phyloP scores from a whole-genome alignment of 768 basidiomycete genomes.

The Rhizopogon roseolus region DNA sequence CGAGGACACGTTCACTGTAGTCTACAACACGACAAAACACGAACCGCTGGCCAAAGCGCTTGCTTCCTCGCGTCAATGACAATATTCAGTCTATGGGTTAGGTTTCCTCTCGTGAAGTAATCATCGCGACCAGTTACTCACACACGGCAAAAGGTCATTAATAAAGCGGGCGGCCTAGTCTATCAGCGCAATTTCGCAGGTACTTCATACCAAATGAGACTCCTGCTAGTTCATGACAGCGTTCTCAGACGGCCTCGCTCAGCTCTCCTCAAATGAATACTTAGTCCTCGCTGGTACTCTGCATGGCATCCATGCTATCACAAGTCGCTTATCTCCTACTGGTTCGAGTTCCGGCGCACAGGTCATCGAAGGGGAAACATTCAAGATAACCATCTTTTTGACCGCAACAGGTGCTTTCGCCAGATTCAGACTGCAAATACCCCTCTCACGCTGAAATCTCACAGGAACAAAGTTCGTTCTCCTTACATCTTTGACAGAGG shows the following conservation, averaged over 20 bases:
- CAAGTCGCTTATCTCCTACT: conserved; percentile 81
- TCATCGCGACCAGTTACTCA: background rate
- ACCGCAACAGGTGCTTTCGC: conserved; percentile 78
- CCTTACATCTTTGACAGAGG: conserved; percentile 74
- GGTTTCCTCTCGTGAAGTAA: conserved; percentile 9
- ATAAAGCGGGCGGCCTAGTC: conserved; percentile 96
- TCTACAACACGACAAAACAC: background rate
- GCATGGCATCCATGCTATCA: conserved; percentile 99
- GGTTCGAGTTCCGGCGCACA: conserved; percentile 83
- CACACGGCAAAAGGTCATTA: conserved; percentile 68
- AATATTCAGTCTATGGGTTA: conserved; percentile 79
- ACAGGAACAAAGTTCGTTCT: conserved; percentile 95
- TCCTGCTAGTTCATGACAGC: background rate
- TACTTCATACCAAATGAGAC: conserved; percentile 24
- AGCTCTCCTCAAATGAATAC: conserved; percentile 89
- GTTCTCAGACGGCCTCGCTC: conserved; percentile 78
- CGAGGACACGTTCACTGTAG: no score
- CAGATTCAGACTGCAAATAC: background rate
- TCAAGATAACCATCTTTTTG: conserved; percentile 89
- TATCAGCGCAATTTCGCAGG: conserved; percentile 92
- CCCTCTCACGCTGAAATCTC: background rate
- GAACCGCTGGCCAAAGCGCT: background rate
- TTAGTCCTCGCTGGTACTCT: conserved; percentile 94
- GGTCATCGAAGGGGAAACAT: conserved; percentile 93
- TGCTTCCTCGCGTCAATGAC: conserved; percentile 43